Evolutionary conservation across 2,329 filamentous ascomycete species (phyloP).

Genomic region (Cordyceps fumosorosea): DNA sequence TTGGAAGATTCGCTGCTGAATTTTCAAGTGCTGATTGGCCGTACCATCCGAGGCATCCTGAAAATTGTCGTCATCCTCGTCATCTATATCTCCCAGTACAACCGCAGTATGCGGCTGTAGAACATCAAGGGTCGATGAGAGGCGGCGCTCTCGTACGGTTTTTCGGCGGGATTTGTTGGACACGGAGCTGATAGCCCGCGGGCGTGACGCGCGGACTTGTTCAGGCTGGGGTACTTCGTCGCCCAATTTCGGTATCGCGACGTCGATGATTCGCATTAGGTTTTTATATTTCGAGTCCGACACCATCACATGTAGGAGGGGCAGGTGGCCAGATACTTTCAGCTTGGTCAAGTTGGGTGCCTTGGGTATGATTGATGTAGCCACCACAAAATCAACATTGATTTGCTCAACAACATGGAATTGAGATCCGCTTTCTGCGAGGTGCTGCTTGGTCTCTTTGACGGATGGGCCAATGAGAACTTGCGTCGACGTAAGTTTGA

Average conservation of each 20-base stretch:
- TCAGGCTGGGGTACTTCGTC: slow-evolving; percentile 29
- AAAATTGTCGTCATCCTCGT: slow-evolving; percentile 60
- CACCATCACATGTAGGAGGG: slow-evolving; percentile 82
- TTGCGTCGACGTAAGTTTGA: slow-evolving; percentile 92
- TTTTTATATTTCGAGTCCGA: slow-evolving; percentile 97
- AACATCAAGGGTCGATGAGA: slow-evolving; percentile 70
- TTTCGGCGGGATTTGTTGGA: slow-evolving; percentile 41
- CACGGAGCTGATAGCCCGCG: slow-evolving; percentile 38
- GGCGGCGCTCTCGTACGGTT: slow-evolving; percentile 42
- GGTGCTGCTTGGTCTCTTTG: slow-evolving; percentile 77
- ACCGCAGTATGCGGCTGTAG: slow-evolving; percentile 66
- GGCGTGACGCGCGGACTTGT: slow-evolving; percentile 28
- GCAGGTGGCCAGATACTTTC: slow-evolving; percentile 83
- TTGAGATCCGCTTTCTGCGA: slow-evolving; percentile 62
- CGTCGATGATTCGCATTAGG: slow-evolving; percentile 91
- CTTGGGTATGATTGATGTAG: slow-evolving; percentile 94
- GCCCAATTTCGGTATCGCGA: slow-evolving; percentile 80
- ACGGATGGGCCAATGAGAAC: slow-evolving; percentile 92
- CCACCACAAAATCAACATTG: slow-evolving; percentile 95
- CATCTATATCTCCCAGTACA: slow-evolving; percentile 69
- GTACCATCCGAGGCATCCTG: slow-evolving; percentile 58
- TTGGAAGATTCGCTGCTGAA: slow-evolving; percentile 88
- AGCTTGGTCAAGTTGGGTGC: slow-evolving; percentile 88
- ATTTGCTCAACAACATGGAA: slow-evolving; percentile 93
- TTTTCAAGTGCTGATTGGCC: slow-evolving; percentile 53